Evolutionary conservation across 2,329 filamentous ascomycete species (phyloP), one percentile per base, ranked within the genome.

Genomic region (Botrytis galanthina): DNA sequence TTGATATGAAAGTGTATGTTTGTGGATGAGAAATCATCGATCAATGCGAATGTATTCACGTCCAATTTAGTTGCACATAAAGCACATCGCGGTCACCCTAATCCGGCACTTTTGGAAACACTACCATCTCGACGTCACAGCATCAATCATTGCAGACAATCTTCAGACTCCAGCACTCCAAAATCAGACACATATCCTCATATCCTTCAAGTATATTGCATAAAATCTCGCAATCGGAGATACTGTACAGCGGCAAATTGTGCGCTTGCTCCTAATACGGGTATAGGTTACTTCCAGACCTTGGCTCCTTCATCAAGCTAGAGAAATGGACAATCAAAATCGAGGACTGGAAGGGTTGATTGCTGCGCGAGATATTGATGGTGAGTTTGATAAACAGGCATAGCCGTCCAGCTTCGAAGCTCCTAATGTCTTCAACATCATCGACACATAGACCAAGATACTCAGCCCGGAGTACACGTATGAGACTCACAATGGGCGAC

Each of bases 171-270:
- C 7, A 18, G 51, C 16, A 54, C 12, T n/a, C 42, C 20, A 48
- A 26, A 35, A 9, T 2, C 20, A 26, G 22, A 63, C 26, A 0
- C 14, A 18, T 18, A n/a, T 10, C 0, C 12, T 37, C 29, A 26
- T 6, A 12, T 12, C 0, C 16, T n/a, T 51, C 12, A 37, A 32
- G 10, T 18, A n/a, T 26, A 3, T 3, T 14, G 3, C 16, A 8
- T 5, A 20, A 12, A 66, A 26, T 8, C 4, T 46, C 20, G 42
- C 62, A 35, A 46, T 10, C n/a, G 29, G 22, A 48, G 44, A 51
- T 8, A n/a, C n/a, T 1, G 26, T 22, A 20, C 29, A 48, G 44
- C 14, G 29, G 12, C 26, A 48, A 26, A 22, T 6, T 66, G 12
- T 48, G 44, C 46, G 35, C 26, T 35, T 35, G 44, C 32, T n/a